Conservation (phyloP, 495 filamentous ascomycete species). For the Chaetomium cochliodes region DNA sequence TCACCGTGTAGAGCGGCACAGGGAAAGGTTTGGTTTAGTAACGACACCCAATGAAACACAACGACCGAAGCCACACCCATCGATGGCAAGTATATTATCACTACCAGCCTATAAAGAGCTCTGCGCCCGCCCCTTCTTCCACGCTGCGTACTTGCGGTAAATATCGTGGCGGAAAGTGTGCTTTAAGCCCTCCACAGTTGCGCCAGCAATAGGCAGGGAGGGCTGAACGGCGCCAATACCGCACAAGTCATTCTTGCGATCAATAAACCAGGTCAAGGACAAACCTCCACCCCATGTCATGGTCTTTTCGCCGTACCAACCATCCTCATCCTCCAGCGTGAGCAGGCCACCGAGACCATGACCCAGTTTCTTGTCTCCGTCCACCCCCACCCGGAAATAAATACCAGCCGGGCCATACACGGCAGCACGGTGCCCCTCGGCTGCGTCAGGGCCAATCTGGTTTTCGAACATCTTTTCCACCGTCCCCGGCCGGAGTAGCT, state of each 20-base stretch:
- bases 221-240: constrained; percentile 41
- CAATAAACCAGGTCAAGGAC: constrained; percentile 43
- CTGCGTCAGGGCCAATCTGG: constrained; percentile 23
- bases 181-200: constrained; percentile 37
- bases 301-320: constrained; percentile 28
- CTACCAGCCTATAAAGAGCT: not conserved
- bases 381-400: constrained; percentile 34
- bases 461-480: constrained; percentile 50
- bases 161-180: constrained; percentile 47
- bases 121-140: constrained; percentile 26
- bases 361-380: constrained; percentile 14
- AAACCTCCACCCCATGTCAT: constrained; percentile 34
- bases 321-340: constrained; percentile 26
- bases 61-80: not conserved
- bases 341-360: constrained; percentile 23
- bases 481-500: constrained; percentile 29
- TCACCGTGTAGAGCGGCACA: no score
- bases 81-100: not conserved
- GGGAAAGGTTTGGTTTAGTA: no score
- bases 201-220: constrained; percentile 38
- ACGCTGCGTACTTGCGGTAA: constrained; percentile 38
- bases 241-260: constrained; percentile 49
- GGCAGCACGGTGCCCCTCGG: constrained; percentile 14
- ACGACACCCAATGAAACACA: no score
- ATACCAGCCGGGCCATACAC: constrained; percentile 18